Conservation (phyloP, 306 rosid genomes). For the Vigna hirtella region DNA sequence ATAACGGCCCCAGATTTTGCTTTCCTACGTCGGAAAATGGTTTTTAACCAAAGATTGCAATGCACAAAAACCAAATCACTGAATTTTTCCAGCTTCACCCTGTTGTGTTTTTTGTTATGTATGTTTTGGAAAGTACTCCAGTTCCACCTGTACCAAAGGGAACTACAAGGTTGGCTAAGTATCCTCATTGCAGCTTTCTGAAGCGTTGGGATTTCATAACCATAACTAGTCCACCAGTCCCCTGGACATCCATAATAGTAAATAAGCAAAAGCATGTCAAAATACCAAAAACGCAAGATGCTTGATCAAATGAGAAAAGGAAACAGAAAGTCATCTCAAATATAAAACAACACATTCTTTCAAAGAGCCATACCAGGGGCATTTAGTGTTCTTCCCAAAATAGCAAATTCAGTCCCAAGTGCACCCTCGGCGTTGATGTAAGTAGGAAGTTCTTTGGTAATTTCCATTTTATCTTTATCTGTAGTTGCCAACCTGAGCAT, state of each 20-base stretch:
- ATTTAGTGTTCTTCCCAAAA: conserved; percentile 72
- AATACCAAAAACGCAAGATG: neutral
- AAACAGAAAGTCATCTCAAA: neutral
- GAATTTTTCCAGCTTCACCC: conserved; percentile 56
- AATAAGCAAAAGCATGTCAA: conserved; percentile 7
- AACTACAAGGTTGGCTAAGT: conserved; percentile 77
- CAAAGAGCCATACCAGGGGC: conserved; percentile 65
- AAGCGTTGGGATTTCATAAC: conserved; percentile 70
- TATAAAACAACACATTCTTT: neutral
- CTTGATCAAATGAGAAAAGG: conserved; percentile 1
- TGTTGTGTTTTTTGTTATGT: conserved; percentile 57
- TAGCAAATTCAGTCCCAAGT: conserved; percentile 73
- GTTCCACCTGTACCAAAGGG: conserved; percentile 71
- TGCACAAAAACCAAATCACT: conserved; percentile 71
- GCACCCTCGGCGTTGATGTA: conserved; percentile 76
- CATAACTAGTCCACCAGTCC: conserved; percentile 85
- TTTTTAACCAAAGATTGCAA: conserved; percentile 71
- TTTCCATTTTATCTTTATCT: conserved; percentile 60
- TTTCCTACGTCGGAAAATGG: conserved; percentile 50
- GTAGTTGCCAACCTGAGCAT: conserved; percentile 60
- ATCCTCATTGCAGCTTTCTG: conserved; percentile 73
- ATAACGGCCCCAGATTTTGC: conserved; percentile 56
- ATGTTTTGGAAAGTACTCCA: conserved; percentile 65
- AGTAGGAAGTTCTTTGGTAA: conserved; percentile 64
- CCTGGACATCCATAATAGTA: conserved; percentile 47